These are phyloP conservation scores for Vitis hybrid DNA, from an alignment of 177 flowering plant species.

Conservation along the genomic window DNA sequence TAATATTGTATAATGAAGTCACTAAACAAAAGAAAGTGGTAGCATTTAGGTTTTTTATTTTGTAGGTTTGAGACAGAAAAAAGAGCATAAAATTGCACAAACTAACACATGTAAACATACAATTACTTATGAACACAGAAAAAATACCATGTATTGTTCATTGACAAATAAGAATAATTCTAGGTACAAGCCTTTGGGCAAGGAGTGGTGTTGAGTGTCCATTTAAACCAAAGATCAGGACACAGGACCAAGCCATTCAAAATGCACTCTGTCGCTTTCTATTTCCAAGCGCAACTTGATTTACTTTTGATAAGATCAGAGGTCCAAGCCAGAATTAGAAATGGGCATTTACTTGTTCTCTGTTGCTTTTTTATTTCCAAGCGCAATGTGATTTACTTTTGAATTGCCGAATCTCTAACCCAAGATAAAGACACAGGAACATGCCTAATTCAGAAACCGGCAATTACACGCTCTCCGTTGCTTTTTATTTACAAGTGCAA, in stretches of 20 bases:
- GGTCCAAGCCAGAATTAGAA: not conserved
- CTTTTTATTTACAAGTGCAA: not conserved
- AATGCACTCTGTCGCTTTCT: no score
- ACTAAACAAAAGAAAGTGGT: not conserved
- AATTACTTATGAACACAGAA: not conserved
- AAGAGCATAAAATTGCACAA: not conserved
- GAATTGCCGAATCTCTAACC: not conserved
- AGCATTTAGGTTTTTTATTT: no score
- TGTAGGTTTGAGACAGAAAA: not conserved
- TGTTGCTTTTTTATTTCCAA: no score
- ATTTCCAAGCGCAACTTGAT: no score
- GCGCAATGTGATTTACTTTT: no score
- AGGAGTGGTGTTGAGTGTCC: not conserved
- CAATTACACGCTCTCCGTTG: not conserved
- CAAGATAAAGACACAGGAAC: no score
- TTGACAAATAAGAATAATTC: not conserved
- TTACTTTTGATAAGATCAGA: not conserved
- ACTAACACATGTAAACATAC: not conserved
- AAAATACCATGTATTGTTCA: not conserved
- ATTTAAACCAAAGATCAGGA: not conserved
- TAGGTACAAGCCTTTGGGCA: not conserved
- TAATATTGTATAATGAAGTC: no score
- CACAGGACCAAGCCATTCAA: no score
- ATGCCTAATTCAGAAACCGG: no score
- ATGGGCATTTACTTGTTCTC: not conserved